Evolutionary conservation across 1,284 basidiomycete genomes (phyloP).

Genomic region (Ganoderma lingzhi): DNA sequence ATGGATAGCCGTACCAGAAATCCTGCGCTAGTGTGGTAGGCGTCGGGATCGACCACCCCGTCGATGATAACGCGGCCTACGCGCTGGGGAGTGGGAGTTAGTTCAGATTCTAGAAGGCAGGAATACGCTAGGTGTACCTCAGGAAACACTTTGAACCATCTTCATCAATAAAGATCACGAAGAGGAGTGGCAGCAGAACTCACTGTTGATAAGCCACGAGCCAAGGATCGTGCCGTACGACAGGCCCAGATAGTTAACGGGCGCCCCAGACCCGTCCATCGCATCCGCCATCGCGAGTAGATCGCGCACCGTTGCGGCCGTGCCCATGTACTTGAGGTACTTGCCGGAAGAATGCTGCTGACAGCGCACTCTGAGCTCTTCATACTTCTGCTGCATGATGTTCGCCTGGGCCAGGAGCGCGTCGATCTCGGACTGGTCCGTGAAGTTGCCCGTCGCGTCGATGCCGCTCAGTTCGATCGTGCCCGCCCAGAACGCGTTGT

Average conservation of each 20-base stretch:
- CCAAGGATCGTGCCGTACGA: slow-evolving; percentile 30
- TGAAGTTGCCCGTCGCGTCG: slow-evolving; percentile 22
- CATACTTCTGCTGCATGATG: slow-evolving; percentile 26
- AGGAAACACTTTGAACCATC: slow-evolving; percentile 21
- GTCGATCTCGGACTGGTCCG: slow-evolving; percentile 14
- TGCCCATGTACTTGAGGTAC: slow-evolving; percentile 29
- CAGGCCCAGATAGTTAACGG: slow-evolving; percentile 25
- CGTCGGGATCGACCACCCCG: slow-evolving; percentile 20
- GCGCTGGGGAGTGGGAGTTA: slow-evolving; percentile 12
- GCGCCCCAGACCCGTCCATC: slow-evolving; percentile 24
- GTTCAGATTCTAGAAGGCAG: not conserved
- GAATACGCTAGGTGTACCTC: slow-evolving; percentile 14
- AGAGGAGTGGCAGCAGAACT: not conserved
- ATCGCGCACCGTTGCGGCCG: slow-evolving; percentile 29
- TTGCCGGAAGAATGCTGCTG: slow-evolving; percentile 1
- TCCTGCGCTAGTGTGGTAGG: not conserved
- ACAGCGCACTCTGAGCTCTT: slow-evolving; percentile 21
- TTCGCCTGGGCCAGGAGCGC: slow-evolving; percentile 19
- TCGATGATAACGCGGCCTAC: slow-evolving; percentile 31
- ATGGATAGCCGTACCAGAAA: not conserved
- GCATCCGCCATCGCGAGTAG: slow-evolving; percentile 29
- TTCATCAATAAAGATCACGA: not conserved
- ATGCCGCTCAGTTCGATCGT: slow-evolving; percentile 25
- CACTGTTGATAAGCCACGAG: slow-evolving; percentile 31
- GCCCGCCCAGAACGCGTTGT: slow-evolving; percentile 18